phyloP scores from a whole-genome alignment of 2,329 filamentous ascomycete genomes.

The Sclerotinia subarctica region DNA sequence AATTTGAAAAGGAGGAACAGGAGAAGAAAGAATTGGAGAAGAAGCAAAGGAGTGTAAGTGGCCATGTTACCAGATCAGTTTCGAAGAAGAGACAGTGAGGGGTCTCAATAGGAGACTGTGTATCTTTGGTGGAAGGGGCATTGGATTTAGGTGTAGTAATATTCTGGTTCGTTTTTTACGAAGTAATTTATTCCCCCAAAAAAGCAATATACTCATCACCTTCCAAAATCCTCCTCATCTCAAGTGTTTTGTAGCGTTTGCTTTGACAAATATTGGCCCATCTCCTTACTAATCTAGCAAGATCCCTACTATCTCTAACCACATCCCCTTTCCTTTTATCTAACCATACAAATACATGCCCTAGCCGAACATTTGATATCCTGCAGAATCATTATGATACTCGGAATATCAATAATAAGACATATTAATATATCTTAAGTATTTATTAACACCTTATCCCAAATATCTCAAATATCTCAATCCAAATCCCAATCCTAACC shows the following conservation, averaged over 20 bases:
- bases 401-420: neutral
- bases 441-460: neutral
- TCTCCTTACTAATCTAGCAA: neutral
- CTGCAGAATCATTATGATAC: neutral
- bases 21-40: conserved; percentile 46
- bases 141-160: conserved; percentile 9
- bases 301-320: too few species aligned
- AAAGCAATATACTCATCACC: conserved; percentile 1
- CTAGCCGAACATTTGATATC: neutral
- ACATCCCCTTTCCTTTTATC: too few species aligned
- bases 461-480: neutral
- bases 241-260: neutral
- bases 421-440: neutral
- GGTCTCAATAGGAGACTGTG: neutral
- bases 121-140: neutral
- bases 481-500: too few species aligned
- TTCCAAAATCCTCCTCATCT: neutral
- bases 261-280: neutral
- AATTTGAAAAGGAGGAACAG: conserved; percentile 54
- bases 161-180: neutral
- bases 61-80: conserved; percentile 29
- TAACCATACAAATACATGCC: too few species aligned
- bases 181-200: conserved; percentile 3
- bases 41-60: conserved; percentile 30
- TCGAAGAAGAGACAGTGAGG: conserved; percentile 41